These are phyloP conservation scores for Globisporangium mamillatum DNA, from an alignment of 352 stramenopile species.

Conservation along the genomic window DNA sequence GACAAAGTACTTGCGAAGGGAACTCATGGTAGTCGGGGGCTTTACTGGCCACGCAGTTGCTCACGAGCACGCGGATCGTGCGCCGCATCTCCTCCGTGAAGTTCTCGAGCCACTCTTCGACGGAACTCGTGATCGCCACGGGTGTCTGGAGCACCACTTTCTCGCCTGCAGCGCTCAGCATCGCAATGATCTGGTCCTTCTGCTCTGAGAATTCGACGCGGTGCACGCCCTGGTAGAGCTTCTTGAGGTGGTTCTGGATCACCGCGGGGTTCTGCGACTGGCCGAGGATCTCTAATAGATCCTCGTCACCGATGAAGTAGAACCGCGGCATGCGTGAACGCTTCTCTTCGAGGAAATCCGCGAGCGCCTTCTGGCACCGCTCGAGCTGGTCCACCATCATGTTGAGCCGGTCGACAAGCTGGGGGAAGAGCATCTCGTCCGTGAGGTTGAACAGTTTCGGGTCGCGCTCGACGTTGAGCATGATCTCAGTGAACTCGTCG, in stretches of 20 bases:
- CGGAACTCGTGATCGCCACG: slow-evolving; percentile 85
- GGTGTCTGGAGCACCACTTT: slow-evolving; percentile 78
- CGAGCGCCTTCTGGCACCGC: slow-evolving; percentile 92
- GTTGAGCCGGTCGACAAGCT: slow-evolving; percentile 71
- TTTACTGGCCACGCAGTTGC: slow-evolving; percentile 71
- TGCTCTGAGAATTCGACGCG: slow-evolving; percentile 88
- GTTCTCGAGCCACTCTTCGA: slow-evolving; percentile 93
- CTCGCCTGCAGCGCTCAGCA: slow-evolving; percentile 84
- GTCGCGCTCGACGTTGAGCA: slow-evolving; percentile 83
- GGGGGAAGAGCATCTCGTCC: slow-evolving; percentile 90
- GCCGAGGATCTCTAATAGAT: slow-evolving; percentile 94
- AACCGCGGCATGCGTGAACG: slow-evolving; percentile 92
- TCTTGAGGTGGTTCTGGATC: slow-evolving; percentile 95
- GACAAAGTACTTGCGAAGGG: slow-evolving; percentile 89
- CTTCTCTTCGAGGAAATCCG: slow-evolving; percentile 95
- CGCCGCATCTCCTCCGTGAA: slow-evolving; percentile 91
- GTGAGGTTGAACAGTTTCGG: slow-evolving; percentile 92
- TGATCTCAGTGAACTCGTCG: slow-evolving; percentile 94
- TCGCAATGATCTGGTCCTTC: slow-evolving; percentile 83
- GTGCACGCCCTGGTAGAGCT: slow-evolving; percentile 94
- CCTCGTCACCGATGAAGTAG: slow-evolving; percentile 97
- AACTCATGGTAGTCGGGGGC: slow-evolving; percentile 88
- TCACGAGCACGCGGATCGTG: slow-evolving; percentile 81
- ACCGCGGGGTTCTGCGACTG: slow-evolving; percentile 91
- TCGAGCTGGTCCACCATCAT: slow-evolving; percentile 93